phyloP scores from a whole-genome alignment of 2,329 filamentous ascomycete species.

The Ophiocordyceps camponoti-leonardi region DNA sequence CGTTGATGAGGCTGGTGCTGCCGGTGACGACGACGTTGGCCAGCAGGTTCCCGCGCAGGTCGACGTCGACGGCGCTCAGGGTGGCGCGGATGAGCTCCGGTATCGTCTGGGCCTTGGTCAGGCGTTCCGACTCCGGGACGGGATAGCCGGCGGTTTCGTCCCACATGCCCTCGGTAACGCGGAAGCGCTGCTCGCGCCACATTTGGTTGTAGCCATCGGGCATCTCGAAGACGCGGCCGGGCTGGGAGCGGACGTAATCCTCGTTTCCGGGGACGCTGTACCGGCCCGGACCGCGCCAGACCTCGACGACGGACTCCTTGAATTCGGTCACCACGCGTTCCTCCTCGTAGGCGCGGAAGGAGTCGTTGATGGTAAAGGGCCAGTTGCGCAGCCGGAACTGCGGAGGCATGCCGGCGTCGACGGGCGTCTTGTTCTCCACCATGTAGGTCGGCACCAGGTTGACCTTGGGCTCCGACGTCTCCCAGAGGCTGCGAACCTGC shows the following conservation, averaged over 20 bases:
- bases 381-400: constrained; percentile 63
- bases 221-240: constrained; percentile 87
- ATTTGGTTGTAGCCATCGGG: constrained; percentile 93
- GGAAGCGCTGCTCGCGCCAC: constrained; percentile 78
- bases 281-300: constrained; percentile 69
- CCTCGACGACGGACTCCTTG: constrained; percentile 93
- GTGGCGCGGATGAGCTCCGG: constrained; percentile 66
- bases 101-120: constrained; percentile 61
- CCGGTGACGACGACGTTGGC: constrained; percentile 88
- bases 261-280: constrained; percentile 52
- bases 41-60: constrained; percentile 68
- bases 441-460: constrained; percentile 73
- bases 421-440: constrained; percentile 71
- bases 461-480: constrained; percentile 48
- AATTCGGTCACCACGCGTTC: constrained; percentile 88
- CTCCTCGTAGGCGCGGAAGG: constrained; percentile 73
- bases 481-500: constrained; percentile 72
- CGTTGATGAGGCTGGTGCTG: constrained; percentile 70
- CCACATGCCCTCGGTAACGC: constrained; percentile 77
- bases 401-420: constrained; percentile 69
- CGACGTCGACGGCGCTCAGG: constrained; percentile 69
- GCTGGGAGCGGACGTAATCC: constrained; percentile 54
- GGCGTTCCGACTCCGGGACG: constrained; percentile 23
- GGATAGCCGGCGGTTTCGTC: constrained; percentile 62
- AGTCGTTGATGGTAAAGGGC: constrained; percentile 39